Conservation (phyloP, 352 stramenopile genomes). For the Phytophthora constricta region DNA sequence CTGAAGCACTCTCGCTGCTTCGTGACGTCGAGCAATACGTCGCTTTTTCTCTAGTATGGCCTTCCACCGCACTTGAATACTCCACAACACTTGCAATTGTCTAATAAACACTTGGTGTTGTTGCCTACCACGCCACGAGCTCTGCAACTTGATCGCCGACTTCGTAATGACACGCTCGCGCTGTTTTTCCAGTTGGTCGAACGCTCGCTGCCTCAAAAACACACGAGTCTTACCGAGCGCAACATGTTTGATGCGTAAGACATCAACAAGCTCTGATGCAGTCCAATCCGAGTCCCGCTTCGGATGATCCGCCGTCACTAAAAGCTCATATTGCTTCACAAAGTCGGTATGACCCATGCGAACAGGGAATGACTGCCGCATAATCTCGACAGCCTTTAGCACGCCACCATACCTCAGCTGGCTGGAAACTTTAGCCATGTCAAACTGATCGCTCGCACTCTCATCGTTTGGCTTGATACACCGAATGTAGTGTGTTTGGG, state of each 20-base stretch:
- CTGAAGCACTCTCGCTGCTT: slow-evolving; percentile 48
- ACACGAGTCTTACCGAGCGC: slow-evolving; percentile 74
- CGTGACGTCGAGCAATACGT: slow-evolving; percentile 35
- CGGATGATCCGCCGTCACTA: slow-evolving; percentile 8
- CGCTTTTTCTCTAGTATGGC: slow-evolving; percentile 57
- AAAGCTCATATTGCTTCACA: slow-evolving; percentile 58
- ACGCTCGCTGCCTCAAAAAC: slow-evolving; percentile 69
- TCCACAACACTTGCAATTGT: slow-evolving; percentile 43
- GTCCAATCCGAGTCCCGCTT: slow-evolving; percentile 22
- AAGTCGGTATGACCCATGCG: slow-evolving; percentile 80
- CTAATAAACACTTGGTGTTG: slow-evolving; percentile 41
- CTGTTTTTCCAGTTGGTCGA: slow-evolving; percentile 65
- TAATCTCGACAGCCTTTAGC: slow-evolving; percentile 86
- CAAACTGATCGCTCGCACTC: slow-evolving; percentile 92
- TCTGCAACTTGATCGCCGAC: slow-evolving; percentile 54
- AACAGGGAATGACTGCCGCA: slow-evolving; percentile 84
- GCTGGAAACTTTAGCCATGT: slow-evolving; percentile 71
- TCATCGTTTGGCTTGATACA: slow-evolving; percentile 99
- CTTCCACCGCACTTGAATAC: slow-evolving; percentile 65
- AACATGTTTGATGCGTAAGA: slow-evolving; percentile 47
- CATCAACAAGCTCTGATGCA: slow-evolving; percentile 41
- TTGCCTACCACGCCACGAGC: slow-evolving; percentile 46
- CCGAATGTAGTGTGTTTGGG: slow-evolving; percentile 97
- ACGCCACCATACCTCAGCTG: slow-evolving; percentile 88
- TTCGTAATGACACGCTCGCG: slow-evolving; percentile 42